Percentiles rank a stretch among this genome's conserved stretches.
These are phyloP conservation scores for Scytalidium lignicola DNA, from an alignment of 2,329 filamentous ascomycete genomes.

Conservation along the genomic window DNA sequence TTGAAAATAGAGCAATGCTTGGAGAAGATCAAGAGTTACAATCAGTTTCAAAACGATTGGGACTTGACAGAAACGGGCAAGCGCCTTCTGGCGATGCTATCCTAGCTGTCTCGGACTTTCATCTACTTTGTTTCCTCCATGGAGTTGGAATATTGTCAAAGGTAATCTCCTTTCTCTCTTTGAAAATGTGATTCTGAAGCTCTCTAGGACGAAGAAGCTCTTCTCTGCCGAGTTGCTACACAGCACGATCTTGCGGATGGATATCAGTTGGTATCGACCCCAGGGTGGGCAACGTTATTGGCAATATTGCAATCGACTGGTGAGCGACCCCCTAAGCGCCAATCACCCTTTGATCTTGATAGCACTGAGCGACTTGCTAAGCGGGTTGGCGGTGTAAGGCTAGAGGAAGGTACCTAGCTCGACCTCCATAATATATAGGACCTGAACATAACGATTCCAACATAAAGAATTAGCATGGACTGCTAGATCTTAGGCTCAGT, in stretches of 20 bases:
- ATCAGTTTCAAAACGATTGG: constrained; percentile 56
- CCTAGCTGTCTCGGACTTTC: constrained; percentile 81
- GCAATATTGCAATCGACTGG: constrained; percentile 93
- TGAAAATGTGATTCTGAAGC: constrained; percentile 8
- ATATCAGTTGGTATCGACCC: constrained; percentile 76
- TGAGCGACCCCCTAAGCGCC: constrained; percentile 87
- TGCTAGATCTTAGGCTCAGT: neutral
- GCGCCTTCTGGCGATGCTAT: constrained; percentile 58
- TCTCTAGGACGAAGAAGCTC: constrained; percentile 75
- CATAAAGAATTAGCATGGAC: neutral
- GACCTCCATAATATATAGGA: constrained; percentile 19
- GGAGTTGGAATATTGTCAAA: constrained; percentile 76
- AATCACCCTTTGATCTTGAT: constrained; percentile 30
- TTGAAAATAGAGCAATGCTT: constrained; percentile 85
- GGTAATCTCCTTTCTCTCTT: constrained; percentile 49
- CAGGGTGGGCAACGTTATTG: constrained; percentile 90
- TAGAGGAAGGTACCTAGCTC: constrained; percentile 24
- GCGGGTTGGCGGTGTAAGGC: constrained; percentile 60
- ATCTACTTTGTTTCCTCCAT: constrained; percentile 83
- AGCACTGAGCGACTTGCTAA: constrained; percentile 49
- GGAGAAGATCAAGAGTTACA: constrained; percentile 80
- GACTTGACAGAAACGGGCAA: constrained; percentile 54
- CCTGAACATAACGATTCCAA: neutral
- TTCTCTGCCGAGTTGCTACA: constrained; percentile 80
- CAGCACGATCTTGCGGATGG: constrained; percentile 75